Evolutionary conservation across 495 filamentous ascomycete genomes (phyloP).

Genomic region (Penicillium steckii): DNA sequence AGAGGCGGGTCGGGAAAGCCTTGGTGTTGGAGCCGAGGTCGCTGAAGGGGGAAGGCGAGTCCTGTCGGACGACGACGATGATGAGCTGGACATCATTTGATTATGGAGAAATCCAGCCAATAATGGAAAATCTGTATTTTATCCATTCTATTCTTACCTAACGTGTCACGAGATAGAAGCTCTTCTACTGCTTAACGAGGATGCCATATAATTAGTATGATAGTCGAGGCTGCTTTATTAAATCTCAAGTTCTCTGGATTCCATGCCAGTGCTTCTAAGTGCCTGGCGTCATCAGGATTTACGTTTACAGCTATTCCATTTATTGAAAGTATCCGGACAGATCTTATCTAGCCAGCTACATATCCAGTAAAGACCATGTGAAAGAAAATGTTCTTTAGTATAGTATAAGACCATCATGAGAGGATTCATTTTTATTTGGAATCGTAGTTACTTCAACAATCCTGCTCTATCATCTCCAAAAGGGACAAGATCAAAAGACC

Average conservation of each 20-base stretch:
- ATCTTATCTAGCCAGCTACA: too few relatives aligned
- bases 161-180: neutral
- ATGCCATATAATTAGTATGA: too few relatives aligned
- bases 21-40: constrained; percentile 51
- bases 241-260: too few relatives aligned
- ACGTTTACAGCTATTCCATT: too few relatives aligned
- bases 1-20: constrained; percentile 73
- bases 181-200: too few relatives aligned
- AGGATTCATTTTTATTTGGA: neutral
- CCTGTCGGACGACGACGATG: constrained; percentile 45
- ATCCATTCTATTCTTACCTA: neutral
- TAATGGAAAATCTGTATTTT: neutral
- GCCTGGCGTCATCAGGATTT: too few relatives aligned
- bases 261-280: too few relatives aligned
- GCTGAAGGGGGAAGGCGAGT: constrained; percentile 25
- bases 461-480: neutral
- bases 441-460: neutral
- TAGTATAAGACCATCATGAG: neutral
- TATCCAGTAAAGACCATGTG: too few relatives aligned
- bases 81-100: constrained; percentile 57
- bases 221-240: too few relatives aligned
- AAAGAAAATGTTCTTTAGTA: neutral
- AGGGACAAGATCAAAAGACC: neutral
- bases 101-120: neutral
- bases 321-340: too few relatives aligned